Evolutionary conservation across 2,329 filamentous ascomycete species (phyloP).

Genomic region (Hypoxylon sp.): DNA sequence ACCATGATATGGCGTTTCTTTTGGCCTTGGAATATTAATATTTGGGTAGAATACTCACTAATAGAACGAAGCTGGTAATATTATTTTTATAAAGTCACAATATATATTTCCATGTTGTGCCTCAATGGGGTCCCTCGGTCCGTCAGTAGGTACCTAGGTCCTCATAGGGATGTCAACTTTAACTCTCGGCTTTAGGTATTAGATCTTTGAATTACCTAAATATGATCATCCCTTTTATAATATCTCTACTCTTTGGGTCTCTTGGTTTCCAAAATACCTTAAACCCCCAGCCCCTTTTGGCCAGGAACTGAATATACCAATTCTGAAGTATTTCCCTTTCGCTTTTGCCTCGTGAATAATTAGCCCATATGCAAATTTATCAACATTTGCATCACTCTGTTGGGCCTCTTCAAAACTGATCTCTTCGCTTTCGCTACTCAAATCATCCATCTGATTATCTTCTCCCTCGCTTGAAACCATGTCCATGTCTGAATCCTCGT

Average conservation of each 20-base stretch:
- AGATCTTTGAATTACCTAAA: no score
- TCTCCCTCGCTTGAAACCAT: conserved; percentile 12
- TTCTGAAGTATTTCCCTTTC: conserved; percentile 12
- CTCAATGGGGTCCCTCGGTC: no score
- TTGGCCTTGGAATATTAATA: no score
- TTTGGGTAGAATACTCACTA: no score
- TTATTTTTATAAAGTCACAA: no score
- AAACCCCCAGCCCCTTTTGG: conserved; percentile 18
- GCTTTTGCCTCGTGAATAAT: not conserved
- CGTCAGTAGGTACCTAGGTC: no score
- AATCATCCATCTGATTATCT: conserved; percentile 14
- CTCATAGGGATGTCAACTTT: no score
- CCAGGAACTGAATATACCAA: conserved; percentile 14
- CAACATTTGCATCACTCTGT: not conserved
- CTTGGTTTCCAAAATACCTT: conserved; percentile 1
- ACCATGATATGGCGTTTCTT: no score
- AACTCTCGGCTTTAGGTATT: no score
- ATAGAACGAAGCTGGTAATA: no score
- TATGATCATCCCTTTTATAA: not conserved
- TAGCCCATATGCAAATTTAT: conserved; percentile 10
- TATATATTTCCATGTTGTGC: no score
- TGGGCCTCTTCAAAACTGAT: conserved; percentile 3
- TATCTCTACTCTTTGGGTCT: not conserved
- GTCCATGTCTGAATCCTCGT: not conserved
- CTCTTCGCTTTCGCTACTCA: conserved; percentile 10